Evolutionary conservation across 306 rosid species (phyloP).

Genomic region (Malus asiatica): DNA sequence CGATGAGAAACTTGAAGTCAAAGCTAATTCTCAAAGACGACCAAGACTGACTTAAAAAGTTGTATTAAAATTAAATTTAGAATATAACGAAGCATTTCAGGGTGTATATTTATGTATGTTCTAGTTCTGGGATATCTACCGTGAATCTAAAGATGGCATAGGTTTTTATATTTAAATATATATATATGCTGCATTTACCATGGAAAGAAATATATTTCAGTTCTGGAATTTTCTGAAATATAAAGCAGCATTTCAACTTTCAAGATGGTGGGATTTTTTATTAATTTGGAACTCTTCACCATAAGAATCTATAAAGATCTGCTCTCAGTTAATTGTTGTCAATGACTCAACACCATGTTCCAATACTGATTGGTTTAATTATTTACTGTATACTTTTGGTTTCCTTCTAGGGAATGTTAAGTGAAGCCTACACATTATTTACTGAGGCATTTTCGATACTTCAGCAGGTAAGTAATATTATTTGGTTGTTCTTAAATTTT

Average conservation of each 20-base stretch:
- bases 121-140: neutral
- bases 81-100: neutral
- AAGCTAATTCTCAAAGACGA: neutral
- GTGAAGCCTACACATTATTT: constrained; percentile 91
- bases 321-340: neutral
- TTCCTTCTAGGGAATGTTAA: constrained; percentile 84
- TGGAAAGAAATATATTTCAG: neutral
- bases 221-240: neutral
- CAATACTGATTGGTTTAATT: neutral
- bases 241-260: neutral
- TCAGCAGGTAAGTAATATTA: constrained; percentile 67
- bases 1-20: neutral
- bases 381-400: neutral
- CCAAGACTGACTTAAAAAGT: neutral
- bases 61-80: neutral
- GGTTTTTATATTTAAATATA: neutral
- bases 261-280: neutral
- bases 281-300: neutral
- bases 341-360: neutral
- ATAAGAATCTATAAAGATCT: neutral
- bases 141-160: neutral
- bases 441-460: constrained; percentile 93
- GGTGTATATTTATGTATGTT: neutral
- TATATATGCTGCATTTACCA: neutral
- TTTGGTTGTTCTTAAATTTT: constrained; percentile 6